Conservation (phyloP, 1,284 basidiomycete species). For the Apiotrichum sp. region DNA sequence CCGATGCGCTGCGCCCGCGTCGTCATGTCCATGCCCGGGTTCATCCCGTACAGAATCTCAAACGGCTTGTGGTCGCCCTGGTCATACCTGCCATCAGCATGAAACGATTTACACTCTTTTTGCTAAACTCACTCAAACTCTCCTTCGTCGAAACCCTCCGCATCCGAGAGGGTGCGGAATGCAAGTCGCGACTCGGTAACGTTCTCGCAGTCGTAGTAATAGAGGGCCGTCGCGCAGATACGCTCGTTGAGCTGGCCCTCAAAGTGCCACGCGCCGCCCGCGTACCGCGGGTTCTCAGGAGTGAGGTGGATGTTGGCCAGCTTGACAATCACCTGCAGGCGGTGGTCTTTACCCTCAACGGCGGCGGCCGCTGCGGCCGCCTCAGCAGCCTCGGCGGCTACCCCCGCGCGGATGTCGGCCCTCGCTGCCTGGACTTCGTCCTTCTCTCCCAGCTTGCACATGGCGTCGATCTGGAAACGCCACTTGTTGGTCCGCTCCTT, state of each 20-base stretch:
- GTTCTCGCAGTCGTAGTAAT: slow-evolving; percentile 7
- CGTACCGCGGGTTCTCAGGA: slow-evolving; percentile 3
- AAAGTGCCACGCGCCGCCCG: slow-evolving; percentile 5
- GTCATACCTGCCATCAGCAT: neutral
- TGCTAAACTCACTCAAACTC: neutral
- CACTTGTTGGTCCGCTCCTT: neutral
- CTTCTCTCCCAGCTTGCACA: neutral
- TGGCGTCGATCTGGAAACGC: too few relatives aligned
- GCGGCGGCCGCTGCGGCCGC: neutral
- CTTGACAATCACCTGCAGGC: slow-evolving; percentile 8
- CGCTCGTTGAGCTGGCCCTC: slow-evolving; percentile 6
- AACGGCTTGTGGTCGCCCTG: slow-evolving; percentile 11
- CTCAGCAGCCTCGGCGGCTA: neutral
- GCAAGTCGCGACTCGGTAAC: neutral
- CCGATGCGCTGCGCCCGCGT: neutral
- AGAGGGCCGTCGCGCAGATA: slow-evolving; percentile 4
- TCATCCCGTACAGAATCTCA: slow-evolving; percentile 2
- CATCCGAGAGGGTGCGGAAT: neutral
- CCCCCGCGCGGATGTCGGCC: neutral
- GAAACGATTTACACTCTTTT: neutral
- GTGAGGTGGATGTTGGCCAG: slow-evolving; percentile 10
- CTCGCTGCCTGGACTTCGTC: neutral
- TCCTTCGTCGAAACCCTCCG: neutral
- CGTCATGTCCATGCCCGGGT: neutral
- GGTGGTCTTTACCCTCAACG: neutral